Percentiles rank a stretch among this genome's conserved stretches.
These are phyloP conservation scores for Pogostemon cablin DNA, from an alignment of 257 asterid species.

Conservation along the genomic window DNA sequence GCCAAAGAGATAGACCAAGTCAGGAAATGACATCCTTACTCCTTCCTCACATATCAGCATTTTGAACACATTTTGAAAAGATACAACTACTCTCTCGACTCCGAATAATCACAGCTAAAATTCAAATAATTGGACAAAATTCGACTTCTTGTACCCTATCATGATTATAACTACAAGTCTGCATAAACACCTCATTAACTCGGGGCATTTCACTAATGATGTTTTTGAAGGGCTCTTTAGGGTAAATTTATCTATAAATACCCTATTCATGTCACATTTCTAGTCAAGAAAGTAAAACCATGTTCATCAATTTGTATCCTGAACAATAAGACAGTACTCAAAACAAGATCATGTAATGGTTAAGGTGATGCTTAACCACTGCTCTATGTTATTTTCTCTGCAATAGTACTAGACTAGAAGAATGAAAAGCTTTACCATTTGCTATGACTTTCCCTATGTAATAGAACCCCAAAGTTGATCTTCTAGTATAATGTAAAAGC, in stretches of 20 bases:
- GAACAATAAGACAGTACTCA: neutral
- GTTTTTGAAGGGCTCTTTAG: neutral
- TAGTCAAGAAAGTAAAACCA: neutral
- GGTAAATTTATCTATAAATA: neutral
- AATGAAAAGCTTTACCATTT: neutral
- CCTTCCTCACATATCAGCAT: constrained; percentile 6
- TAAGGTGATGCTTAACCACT: neutral
- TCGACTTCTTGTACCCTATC: neutral
- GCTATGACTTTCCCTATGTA: neutral
- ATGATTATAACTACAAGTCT: neutral
- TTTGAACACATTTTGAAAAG: neutral
- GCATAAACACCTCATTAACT: neutral
- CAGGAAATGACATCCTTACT: neutral
- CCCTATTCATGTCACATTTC: too few relatives aligned
- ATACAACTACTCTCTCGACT: neutral
- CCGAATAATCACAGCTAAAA: neutral
- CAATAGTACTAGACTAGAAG: too few relatives aligned
- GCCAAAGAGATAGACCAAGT: neutral
- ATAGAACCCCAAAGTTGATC: neutral
- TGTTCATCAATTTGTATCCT: neutral
- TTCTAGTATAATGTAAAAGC: neutral
- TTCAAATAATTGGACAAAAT: neutral
- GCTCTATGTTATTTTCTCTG: too few relatives aligned
- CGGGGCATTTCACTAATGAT: neutral
- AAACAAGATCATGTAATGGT: neutral